Evolutionary conservation across 805 yeast species (phyloP).

Genomic region (Wickerhamiella sergipiensis): DNA sequence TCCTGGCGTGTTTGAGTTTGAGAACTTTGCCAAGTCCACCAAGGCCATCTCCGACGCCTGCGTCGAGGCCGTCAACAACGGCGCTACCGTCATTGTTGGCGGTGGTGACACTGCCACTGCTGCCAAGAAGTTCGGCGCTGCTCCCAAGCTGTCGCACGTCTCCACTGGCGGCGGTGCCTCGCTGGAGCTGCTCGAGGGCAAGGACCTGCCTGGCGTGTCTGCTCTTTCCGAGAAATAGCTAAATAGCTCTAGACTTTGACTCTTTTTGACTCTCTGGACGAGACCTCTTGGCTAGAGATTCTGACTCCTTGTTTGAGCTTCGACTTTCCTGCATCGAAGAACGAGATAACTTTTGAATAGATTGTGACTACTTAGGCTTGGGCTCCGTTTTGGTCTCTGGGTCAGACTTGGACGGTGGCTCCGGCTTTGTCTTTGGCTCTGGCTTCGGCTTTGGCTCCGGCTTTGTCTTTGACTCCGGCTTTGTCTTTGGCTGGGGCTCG

Average conservation of each 20-base stretch:
- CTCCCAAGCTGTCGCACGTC: conserved; percentile 92
- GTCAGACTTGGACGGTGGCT: too few species aligned
- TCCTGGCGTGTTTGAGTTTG: conserved; percentile 99
- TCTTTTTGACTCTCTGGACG: background rate
- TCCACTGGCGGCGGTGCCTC: conserved; percentile 99
- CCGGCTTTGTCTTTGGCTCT: too few species aligned
- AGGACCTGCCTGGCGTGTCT: conserved; percentile 94
- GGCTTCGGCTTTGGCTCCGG: too few species aligned
- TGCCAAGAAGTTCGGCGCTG: conserved; percentile 95
- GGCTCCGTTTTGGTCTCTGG: too few species aligned
- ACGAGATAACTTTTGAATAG: too few species aligned
- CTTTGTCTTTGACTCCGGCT: too few species aligned
- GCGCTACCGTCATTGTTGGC: conserved; percentile 92
- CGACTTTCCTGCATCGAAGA: too few species aligned
- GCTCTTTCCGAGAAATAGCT: conserved; percentile 65
- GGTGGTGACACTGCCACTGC: conserved; percentile 99
- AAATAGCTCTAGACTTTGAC: background rate
- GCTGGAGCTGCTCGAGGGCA: conserved; percentile 95
- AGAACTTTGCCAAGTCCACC: conserved; percentile 82
- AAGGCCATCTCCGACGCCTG: conserved; percentile 79
- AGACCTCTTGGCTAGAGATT: too few species aligned
- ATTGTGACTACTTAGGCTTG: too few species aligned
- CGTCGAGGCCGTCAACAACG: conserved; percentile 72
- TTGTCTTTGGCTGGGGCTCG: too few species aligned
- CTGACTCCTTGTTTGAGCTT: too few species aligned